Evolutionary conservation across 257 asterid species (phyloP).

Genomic region (Primulina tabacum): DNA sequence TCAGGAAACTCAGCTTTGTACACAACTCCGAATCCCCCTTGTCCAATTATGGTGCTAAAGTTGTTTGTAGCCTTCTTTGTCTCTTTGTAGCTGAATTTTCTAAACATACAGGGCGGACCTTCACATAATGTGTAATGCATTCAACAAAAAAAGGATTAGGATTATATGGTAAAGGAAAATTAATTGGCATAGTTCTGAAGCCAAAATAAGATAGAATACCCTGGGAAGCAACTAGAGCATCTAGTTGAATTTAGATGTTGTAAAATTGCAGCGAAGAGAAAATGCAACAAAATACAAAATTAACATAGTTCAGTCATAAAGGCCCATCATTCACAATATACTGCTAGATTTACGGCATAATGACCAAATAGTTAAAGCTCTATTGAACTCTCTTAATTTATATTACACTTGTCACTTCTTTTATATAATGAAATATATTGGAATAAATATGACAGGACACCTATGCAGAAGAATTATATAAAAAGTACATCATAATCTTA

Average conservation of each 20-base stretch:
- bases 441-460: not conserved
- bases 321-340: not conserved
- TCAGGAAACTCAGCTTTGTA: constrained; percentile 78
- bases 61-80: constrained; percentile 79
- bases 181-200: constrained; percentile 2
- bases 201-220: constrained; percentile 13
- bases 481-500: too few species aligned
- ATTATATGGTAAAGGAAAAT: not conserved
- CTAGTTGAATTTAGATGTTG: not conserved
- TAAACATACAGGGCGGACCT: constrained; percentile 70
- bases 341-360: not conserved
- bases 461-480: not conserved
- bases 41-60: constrained; percentile 71
- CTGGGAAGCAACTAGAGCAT: constrained; percentile 15
- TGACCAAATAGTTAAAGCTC: not conserved
- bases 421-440: not conserved
- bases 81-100: constrained; percentile 85
- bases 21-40: constrained; percentile 93
- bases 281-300: not conserved
- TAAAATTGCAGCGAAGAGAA: not conserved
- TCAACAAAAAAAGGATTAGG: constrained; percentile 19
- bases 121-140: constrained; percentile 33
- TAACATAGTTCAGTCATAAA: not conserved
- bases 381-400: not conserved
- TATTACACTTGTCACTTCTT: not conserved